These are phyloP conservation scores for Alternaria dauci DNA, from an alignment of 2,329 filamentous ascomycete species.

Conservation along the genomic window DNA sequence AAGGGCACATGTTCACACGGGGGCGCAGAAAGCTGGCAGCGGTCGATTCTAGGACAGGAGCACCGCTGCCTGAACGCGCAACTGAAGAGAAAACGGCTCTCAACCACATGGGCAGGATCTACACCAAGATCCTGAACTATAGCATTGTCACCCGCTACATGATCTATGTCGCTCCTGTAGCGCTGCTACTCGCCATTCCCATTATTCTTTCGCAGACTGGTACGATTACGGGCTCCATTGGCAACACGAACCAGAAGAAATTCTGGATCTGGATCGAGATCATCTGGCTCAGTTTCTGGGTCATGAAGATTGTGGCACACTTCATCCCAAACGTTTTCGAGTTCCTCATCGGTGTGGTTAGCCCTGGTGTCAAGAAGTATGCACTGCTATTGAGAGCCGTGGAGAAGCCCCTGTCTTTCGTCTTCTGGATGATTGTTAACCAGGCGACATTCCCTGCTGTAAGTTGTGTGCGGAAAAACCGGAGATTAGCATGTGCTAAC, in stretches of 20 bases:
- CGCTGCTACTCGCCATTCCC: conserved; percentile 66
- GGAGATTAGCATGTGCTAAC: neutral
- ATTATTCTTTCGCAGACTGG: conserved; percentile 68
- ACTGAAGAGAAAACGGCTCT: conserved; percentile 63
- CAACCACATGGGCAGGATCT: conserved; percentile 67
- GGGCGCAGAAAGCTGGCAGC: conserved; percentile 40
- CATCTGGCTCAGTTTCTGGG: conserved; percentile 70
- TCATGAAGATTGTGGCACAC: conserved; percentile 67
- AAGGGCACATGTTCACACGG: conserved; percentile 50
- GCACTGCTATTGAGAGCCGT: conserved; percentile 65
- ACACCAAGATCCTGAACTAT: conserved; percentile 68
- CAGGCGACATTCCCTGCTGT: conserved; percentile 66
- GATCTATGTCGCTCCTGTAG: conserved; percentile 68
- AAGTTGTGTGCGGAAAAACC: neutral
- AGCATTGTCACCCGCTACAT: conserved; percentile 70
- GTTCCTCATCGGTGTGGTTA: conserved; percentile 68
- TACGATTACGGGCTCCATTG: conserved; percentile 55
- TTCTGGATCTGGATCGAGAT: conserved; percentile 73
- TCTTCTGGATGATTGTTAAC: conserved; percentile 67
- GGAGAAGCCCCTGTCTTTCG: conserved; percentile 68
- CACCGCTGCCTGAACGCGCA: conserved; percentile 39
- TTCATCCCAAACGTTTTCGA: conserved; percentile 68
- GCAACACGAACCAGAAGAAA: conserved; percentile 65
- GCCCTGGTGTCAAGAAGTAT: conserved; percentile 71
- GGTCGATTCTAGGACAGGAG: conserved; percentile 43